A percentile compares a stretch with the other conserved stretches of the same genome.
phyloP scores from a whole-genome alignment of 495 filamentous ascomycete genomes.

The Penicillium waksmanii region DNA sequence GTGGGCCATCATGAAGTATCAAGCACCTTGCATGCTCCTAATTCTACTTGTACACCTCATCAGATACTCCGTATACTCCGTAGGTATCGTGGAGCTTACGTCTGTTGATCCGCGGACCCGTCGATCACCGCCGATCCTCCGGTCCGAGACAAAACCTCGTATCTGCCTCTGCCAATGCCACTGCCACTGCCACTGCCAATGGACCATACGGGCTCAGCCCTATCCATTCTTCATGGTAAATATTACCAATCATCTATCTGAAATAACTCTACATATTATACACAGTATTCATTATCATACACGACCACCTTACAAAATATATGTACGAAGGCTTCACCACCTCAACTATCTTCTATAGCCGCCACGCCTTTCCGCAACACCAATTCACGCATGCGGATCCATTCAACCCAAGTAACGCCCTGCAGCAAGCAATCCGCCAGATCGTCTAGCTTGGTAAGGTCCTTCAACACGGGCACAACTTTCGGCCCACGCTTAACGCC shows the following conservation, averaged over 20 bases:
- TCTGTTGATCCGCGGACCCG: conserved; percentile 2
- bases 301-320: not conserved
- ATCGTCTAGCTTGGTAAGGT: conserved; percentile 79
- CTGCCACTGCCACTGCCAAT: too few species aligned
- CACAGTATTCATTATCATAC: not conserved
- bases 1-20: too few species aligned
- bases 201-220: too few species aligned
- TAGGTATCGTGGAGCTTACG: too few species aligned
- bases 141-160: not conserved
- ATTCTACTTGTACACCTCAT: too few species aligned
- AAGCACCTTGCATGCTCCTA: too few species aligned
- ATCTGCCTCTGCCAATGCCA: not conserved
- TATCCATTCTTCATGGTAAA: too few species aligned
- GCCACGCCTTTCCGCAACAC: conserved; percentile 40
- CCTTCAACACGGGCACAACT: conserved; percentile 19
- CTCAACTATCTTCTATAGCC: conserved; percentile 16
- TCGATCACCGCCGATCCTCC: conserved; percentile 2
- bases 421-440: conserved; percentile 88
- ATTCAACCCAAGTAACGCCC: conserved; percentile 82
- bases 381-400: conserved; percentile 69
- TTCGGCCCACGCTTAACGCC: conserved; percentile 16
- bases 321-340: not conserved
- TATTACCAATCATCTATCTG: too few species aligned
- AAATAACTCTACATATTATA: not conserved
- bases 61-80: too few species aligned